Evolutionary conservation across 441 rosid genomes (phyloP), one percentile per base, ranked within the genome.

Genomic region (Erysimum cheiri): DNA sequence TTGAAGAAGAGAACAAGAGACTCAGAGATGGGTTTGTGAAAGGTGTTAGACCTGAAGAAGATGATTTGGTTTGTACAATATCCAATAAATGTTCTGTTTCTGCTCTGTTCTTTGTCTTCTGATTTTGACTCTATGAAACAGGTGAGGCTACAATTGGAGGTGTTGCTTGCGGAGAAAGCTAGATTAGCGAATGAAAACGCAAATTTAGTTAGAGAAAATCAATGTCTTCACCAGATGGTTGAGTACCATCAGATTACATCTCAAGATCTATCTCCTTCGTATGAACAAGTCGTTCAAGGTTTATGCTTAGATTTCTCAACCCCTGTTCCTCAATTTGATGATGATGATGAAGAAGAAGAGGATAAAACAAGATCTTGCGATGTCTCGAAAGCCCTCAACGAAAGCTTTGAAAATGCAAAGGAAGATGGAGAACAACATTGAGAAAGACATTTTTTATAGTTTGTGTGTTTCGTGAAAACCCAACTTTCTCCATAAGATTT

Each of bases 81-180:
- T 14, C 14, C 11, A 44, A 17, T 19, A 41, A 7, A 3, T 10
- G 6, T 31, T 44, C 69, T 60, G 70, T 70, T 57, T 61, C 1
- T 53, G 33, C 49, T 65, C 8, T 46, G 28, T 54, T 64, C 6
- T 10, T 0, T 14, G 1, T 47, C 17, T 54, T 44, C 15, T 60
- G 40, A 0, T 52, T 54, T 60, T 53, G 52, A 3, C 37, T 68
- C 3, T 59, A 33, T 31, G 33, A 2, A 6, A 62, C 78, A 93
- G 97, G 91, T 91, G 85, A 90, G 97, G 84, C 93, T 85, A 68
- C 98, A 90, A 80, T 60, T 95, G 83, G 99, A 95, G 79, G 93
- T 91, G 14, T 64, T 95, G 47, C 94, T 95, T 8, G 83, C 88
- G 3, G 98, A 92, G 83, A 94, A 94, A 78, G 90, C 97, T 1